Evolutionary conservation across 257 asterid genomes (phyloP), one percentile per base, ranked within the genome.

Genomic region (Galeopsis tetrahit): DNA sequence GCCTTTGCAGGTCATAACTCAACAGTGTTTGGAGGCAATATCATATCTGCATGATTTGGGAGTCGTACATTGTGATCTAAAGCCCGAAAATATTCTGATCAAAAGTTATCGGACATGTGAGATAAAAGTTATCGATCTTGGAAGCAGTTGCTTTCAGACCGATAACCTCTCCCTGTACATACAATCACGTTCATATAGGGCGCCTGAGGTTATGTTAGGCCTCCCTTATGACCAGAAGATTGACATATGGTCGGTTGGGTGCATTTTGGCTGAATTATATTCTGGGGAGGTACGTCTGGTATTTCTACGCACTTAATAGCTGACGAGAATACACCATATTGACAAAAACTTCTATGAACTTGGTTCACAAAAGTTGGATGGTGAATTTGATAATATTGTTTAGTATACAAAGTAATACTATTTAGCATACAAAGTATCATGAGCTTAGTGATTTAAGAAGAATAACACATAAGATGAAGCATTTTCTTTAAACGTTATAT

Each of bases 121-220:
- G 82, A 81, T 92, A 62, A 92, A 92, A 83, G 82, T 92, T 43
- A 92, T 92, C 70, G 98, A 92, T 80, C 96, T 92, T 17, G 98
- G 98, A 70, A 92, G 98, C 88, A 89, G 96, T 73, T 89, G 98
- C 87, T 92, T 92, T 79, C 76, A 81, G 82, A 82, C 90, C 10
- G 98, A 92, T 69, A 77, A 69, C 73, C 75, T 88, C 40, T 86
- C 96, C 75, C 70, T 90, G 31, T 92, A 92, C 13, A 82, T 92
- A 70, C 98, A 92, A 70, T 92, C 98, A 62, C 96, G 98, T 72
- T 92, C 98, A 2, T 92, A 92, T 58, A 84, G 96, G 55, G 98
- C 98, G 72, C 98, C 98, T 28, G 98, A 92, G 83, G 96, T 92
- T 57, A 88, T 92, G 77, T 69, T 92, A 58, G 96, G 98, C 80